These are phyloP conservation scores for Peronosclerospora sorghi DNA, from an alignment of 352 stramenopile species.

Conservation along the genomic window DNA sequence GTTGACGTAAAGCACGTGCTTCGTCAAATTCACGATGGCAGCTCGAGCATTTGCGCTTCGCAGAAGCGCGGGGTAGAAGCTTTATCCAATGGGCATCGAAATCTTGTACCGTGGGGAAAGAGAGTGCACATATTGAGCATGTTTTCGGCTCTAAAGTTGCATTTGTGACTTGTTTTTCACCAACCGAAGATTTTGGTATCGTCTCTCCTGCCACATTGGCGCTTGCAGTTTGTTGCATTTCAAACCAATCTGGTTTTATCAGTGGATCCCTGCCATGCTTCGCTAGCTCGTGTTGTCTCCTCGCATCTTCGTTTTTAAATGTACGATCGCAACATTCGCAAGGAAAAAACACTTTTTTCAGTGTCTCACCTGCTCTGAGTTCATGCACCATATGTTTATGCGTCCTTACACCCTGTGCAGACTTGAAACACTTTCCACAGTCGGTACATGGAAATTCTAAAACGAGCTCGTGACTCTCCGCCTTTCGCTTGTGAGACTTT, in stretches of 20 bases:
- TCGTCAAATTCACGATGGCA: conserved; percentile 54
- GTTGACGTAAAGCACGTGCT: conserved; percentile 58
- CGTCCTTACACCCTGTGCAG: conserved; percentile 55
- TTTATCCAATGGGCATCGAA: conserved; percentile 34
- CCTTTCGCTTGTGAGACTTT: conserved; percentile 28
- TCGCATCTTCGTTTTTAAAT: conserved; percentile 71
- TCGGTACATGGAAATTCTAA: background rate
- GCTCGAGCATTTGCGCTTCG: conserved; percentile 24
- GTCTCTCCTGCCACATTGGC: background rate
- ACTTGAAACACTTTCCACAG: conserved; percentile 38
- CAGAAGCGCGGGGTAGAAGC: conserved; percentile 14
- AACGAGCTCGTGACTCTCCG: conserved; percentile 11
- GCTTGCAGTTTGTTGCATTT: conserved; percentile 13
- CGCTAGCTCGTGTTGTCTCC: conserved; percentile 57
- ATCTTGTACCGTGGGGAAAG: conserved; percentile 13
- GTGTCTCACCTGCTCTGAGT: conserved; percentile 17
- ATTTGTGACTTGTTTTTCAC: background rate
- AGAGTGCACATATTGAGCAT: conserved; percentile 30
- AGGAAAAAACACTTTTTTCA: conserved; percentile 17
- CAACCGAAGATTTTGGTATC: background rate
- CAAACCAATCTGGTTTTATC: conserved; percentile 77
- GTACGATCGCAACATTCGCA: conserved; percentile 40
- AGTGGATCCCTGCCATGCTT: conserved; percentile 73
- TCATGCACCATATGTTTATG: conserved; percentile 83
- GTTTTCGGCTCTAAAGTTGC: conserved; percentile 3